Evolutionary conservation across 306 rosid species (phyloP), one percentile per base, ranked within the genome.

Genomic region (Casuarina cunninghamiana): DNA sequence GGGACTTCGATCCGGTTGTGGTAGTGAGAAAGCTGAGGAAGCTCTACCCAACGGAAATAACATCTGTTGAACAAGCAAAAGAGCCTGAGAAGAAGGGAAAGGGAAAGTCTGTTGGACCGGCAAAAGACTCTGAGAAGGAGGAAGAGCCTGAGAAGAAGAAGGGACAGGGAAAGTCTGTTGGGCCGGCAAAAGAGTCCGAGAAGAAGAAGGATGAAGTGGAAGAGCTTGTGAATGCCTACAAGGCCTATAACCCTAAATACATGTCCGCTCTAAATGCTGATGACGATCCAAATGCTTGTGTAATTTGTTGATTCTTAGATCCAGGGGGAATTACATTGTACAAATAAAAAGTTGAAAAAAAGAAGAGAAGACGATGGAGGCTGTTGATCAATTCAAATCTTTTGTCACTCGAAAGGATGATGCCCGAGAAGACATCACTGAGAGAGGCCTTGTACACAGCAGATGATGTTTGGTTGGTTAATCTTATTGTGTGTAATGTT

Each of bases 61-160:
- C 89, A 9, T 90, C 96, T 4, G 98, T 94, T 21, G 98, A 90
- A 17, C 91, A 91, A 13, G 87, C 90, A 1, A 90, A 91, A 74
- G 91, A 48, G 51, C 50, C 50, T 46, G 11, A 48, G 51, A 48
- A 26, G 51, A 48, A 48, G 32, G 32, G 32, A 26, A 26, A 26
- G 32, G 32, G 1, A 26, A 26, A 26, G 26, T 21, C 26, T 21
- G 26, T 21, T 21, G 26, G 26, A 21, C 26, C 26, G 32, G 32
- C 32, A 26, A 26, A 26, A 26, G 32, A 26, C 32, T 26, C 32
- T 0, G 32, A 26, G 32, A 26, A 26, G 32, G 32, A 26, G 32
- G 32, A 26, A 26, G 32, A 26, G 32, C 39, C 73, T 10, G 94
- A 89, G 80, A 80, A 88, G 79, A 89, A 87, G 87, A 80, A 90